Percentiles rank a stretch among this genome's conserved stretches.
Conservation (phyloP, 192 early-diverging fungal species). For the Chytriomyces sp. region DNA sequence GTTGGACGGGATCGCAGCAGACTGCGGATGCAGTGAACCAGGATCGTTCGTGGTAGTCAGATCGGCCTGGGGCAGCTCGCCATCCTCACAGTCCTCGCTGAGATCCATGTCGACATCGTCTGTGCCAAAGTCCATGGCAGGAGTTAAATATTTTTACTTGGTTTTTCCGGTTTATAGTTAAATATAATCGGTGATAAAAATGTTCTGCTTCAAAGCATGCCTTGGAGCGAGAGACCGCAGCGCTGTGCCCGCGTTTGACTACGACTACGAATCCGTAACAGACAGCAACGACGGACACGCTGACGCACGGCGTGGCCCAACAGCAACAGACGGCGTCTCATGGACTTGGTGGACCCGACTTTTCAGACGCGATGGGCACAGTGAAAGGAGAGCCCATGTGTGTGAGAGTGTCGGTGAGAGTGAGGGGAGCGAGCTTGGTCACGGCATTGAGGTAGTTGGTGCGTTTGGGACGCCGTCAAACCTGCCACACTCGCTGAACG, state of each 20-base stretch:
- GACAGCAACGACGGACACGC: neutral
- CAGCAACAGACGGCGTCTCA: neutral
- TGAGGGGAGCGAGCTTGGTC: no score
- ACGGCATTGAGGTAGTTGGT: no score
- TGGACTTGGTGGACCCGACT: conserved; percentile 7
- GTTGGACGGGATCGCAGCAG: neutral
- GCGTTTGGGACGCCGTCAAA: no score
- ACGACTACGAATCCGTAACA: conserved; percentile 13
- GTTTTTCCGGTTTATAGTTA: no score
- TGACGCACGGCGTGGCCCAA: neutral
- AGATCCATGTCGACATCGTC: neutral
- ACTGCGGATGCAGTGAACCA: no score
- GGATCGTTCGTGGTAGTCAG: neutral
- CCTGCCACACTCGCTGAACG: no score
- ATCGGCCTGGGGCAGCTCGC: neutral
- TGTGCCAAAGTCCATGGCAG: no score
- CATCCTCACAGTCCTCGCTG: neutral
- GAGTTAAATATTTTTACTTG: no score
- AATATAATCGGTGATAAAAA: no score
- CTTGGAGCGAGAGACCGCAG: neutral
- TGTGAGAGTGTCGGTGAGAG: no score
- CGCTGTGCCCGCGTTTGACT: conserved; percentile 12
- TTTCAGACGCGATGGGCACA: conserved; percentile 14
- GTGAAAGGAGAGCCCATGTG: no score
- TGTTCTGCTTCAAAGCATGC: no score